Percentiles rank a stretch among this genome's conserved stretches.
Evolutionary conservation across 2,329 filamentous ascomycete genomes (phyloP).

Genomic region (Neonectria hederae): DNA sequence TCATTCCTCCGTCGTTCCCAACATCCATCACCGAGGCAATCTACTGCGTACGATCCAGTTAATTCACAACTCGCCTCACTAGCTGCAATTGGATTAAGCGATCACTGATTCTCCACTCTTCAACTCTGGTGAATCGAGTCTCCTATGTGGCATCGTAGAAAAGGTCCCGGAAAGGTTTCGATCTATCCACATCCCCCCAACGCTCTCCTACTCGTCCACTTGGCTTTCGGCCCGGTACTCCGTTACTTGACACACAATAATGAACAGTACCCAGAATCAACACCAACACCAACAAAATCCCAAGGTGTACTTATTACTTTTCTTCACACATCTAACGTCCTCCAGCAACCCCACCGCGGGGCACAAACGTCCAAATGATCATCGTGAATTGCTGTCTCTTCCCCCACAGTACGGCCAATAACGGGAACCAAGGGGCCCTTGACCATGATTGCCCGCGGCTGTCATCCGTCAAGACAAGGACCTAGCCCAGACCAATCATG

Average conservation of each 20-base stretch:
- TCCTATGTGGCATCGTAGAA: background rate
- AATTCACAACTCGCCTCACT: background rate
- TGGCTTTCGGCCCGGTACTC: background rate
- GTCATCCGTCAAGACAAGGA: constrained; percentile 22
- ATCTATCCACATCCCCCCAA: background rate
- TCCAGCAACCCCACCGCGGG: constrained; percentile 39
- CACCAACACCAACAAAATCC: no score
- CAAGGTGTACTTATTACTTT: no score
- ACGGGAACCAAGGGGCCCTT: constrained; percentile 19
- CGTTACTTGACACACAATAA: background rate
- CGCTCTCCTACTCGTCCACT: background rate
- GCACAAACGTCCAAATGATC: constrained; percentile 23
- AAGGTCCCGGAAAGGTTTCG: no score
- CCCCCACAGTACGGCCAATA: constrained; percentile 21
- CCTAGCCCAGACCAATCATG: constrained; percentile 34
- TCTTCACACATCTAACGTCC: background rate
- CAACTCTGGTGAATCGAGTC: background rate
- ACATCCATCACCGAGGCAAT: background rate
- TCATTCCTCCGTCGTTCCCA: background rate
- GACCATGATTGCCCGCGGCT: constrained; percentile 13
- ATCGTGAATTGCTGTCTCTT: background rate
- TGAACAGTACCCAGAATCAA: background rate
- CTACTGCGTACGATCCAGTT: background rate
- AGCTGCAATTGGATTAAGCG: constrained; percentile 1
- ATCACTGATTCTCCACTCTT: background rate